Base-by-base conservation (phyloP, 2,329 filamentous ascomycete species). In the Didymella keratinophila region DNA sequence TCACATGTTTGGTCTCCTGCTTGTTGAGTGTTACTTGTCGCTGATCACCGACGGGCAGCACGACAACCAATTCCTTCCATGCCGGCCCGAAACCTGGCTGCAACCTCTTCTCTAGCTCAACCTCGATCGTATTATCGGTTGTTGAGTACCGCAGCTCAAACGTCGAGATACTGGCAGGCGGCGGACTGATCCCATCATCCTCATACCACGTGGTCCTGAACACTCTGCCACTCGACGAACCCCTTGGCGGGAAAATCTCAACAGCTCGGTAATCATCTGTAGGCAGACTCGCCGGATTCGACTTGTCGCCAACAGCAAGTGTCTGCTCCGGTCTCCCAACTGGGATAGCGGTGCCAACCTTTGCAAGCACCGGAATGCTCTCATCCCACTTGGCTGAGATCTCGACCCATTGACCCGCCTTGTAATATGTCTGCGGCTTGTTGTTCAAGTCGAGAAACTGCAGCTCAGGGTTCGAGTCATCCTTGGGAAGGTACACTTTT, bases 361-460 rank as follows among this genome's bases (percentile, higher is more conserved):
- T 81, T 0, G 84, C 84, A 2, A 87, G 75, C 0, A 87, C 76
- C 0, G 85, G 83, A 46, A 87, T 86, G 61, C 82, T 84, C 14
- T 75, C 70, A 42, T 79, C 76, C 84, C 84, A 87, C 14, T 80
- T 76, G 0, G 83, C 82, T 0, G 76, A 57, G 1, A 87, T 76
- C 1, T 79, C 78, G 3, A 81, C 76, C 84, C 85, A 87, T 59
- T 84, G 79, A 0, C 84, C 85, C 0, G 84, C 78, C 0, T 76
- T 68, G 5, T 88, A 75, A 60, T 87, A 82, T 52, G 87, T 81
- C 63, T 87, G 85, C 0, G 87, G 86, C 0, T 81, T 78, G 49
- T 87, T 87, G 52, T 88, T 88, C 34, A 87, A 73, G 67, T 90
- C 90, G 25, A 89, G 65, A 71, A 83, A 91, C 0, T 87, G 86